Evolutionary conservation across 139 green algal genomes (phyloP).

Genomic region (Chlamydomonas incerta): DNA sequence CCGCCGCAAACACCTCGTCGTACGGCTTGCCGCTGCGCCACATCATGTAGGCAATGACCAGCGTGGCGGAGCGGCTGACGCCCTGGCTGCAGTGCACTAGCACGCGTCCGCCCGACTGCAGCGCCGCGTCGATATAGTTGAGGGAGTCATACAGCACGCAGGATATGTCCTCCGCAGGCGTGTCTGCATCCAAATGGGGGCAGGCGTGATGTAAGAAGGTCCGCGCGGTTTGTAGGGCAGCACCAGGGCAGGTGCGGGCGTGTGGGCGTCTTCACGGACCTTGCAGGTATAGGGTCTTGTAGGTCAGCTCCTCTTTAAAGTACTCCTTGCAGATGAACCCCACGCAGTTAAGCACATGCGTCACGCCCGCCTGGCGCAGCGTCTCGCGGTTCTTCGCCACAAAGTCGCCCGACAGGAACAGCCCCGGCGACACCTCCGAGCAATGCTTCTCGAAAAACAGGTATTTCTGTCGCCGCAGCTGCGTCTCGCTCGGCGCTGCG

Average conservation of each 20-base stretch:
- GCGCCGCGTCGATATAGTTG: conserved; percentile 92
- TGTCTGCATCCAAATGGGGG: conserved; percentile 68
- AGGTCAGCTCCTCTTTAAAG: conserved; percentile 86
- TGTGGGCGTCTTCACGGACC: too few relatives aligned
- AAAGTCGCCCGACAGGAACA: conserved; percentile 88
- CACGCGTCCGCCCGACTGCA: conserved; percentile 69
- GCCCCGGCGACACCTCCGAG: conserved; percentile 74
- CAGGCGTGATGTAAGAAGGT: neutral
- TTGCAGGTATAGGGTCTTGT: conserved; percentile 93
- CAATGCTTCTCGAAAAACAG: conserved; percentile 80
- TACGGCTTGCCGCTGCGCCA: conserved; percentile 81
- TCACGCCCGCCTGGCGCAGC: conserved; percentile 83
- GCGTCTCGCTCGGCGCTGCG: conserved; percentile 68
- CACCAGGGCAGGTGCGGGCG: too few relatives aligned
- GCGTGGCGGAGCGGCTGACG: conserved; percentile 86
- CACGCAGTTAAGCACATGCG: conserved; percentile 97
- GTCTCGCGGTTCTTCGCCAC: conserved; percentile 85
- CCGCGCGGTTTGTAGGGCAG: neutral
- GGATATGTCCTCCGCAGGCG: conserved; percentile 90
- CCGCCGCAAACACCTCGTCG: conserved; percentile 77
- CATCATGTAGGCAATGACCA: conserved; percentile 97
- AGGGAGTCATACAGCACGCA: conserved; percentile 95
- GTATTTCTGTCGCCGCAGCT: conserved; percentile 78
- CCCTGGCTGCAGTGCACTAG: conserved; percentile 81
- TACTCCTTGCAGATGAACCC: conserved; percentile 92